Percentiles rank a stretch among this genome's conserved stretches.
These are phyloP conservation scores for Jamesozyma rosinii DNA, from an alignment of 805 yeast genomes.

Conservation along the genomic window DNA sequence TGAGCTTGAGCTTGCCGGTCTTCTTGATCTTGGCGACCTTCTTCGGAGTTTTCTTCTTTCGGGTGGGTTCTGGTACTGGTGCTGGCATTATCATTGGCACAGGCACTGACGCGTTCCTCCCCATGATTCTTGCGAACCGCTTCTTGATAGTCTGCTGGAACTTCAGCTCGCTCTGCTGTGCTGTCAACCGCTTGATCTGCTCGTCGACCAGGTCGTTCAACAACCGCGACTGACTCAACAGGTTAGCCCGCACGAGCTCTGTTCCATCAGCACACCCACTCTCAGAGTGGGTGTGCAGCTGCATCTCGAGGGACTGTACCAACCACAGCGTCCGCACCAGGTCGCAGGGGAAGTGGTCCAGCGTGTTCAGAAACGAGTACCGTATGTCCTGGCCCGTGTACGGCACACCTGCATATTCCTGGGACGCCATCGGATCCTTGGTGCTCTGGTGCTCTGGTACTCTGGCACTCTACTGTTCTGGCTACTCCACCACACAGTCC, in stretches of 20 bases:
- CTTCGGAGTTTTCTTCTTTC: not conserved
- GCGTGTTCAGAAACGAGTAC: conserved; percentile 30
- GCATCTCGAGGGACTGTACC: conserved; percentile 30
- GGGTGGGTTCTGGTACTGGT: not conserved
- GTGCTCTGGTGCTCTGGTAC: no score
- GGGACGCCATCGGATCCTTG: not conserved
- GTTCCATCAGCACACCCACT: not conserved
- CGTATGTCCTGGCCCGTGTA: conserved; percentile 27
- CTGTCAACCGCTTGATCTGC: conserved; percentile 6
- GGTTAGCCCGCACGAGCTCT: not conserved
- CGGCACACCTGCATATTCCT: not conserved
- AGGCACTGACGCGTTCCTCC: no score
- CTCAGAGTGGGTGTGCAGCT: not conserved
- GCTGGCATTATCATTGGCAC: not conserved
- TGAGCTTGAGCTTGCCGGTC: conserved; percentile 1
- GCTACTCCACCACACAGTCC: no score
- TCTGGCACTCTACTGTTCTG: no score
- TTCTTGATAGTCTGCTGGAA: not conserved
- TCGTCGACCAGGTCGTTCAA: conserved; percentile 10
- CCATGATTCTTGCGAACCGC: not conserved
- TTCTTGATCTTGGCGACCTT: not conserved
- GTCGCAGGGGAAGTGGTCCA: conserved; percentile 39
- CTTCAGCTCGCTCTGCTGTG: conserved; percentile 1
- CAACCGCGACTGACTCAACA: conserved; percentile 9
- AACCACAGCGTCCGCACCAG: conserved; percentile 36